Evolutionary conservation across 768 basidiomycete species (phyloP).

Genomic region (Gloeophyllum trabeum): DNA sequence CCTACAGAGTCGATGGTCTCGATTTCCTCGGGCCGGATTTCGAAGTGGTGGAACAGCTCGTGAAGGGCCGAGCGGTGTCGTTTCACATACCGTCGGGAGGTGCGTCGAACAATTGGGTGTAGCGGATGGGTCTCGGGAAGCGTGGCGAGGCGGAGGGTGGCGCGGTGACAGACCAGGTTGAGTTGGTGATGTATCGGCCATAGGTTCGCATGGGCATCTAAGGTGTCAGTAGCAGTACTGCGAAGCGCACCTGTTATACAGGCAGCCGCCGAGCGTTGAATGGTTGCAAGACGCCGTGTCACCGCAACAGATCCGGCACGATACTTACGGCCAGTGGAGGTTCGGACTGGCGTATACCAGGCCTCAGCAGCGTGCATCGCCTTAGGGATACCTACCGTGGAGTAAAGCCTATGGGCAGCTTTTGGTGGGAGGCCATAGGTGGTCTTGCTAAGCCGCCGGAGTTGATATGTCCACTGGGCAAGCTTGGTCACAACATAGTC

Average conservation of each 20-base stretch:
- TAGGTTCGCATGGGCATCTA: conserved; percentile 5
- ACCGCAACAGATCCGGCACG: neutral
- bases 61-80: conserved; percentile 6
- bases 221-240: conserved; percentile 4
- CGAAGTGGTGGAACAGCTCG: conserved; percentile 3
- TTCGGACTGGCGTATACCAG: conserved; percentile 5
- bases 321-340: rapidly evolving
- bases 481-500: conserved; percentile 4
- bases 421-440: conserved; percentile 2
- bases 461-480: neutral
- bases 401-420: conserved; percentile 8
- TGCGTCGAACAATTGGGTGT: rapidly evolving
- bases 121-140: conserved; percentile 9
- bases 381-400: conserved; percentile 8
- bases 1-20: conserved; percentile 5
- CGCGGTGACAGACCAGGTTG: conserved; percentile 1
- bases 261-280: conserved; percentile 11
- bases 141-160: conserved; percentile 3
- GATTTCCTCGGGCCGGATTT: neutral
- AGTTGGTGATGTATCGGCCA: conserved; percentile 5
- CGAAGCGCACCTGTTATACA: conserved; percentile 11
- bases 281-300: neutral
- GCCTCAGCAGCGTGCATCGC: conserved; percentile 14
- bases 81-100: neutral
- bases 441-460: conserved; percentile 1